These are phyloP conservation scores for Cystobasidium onofrii DNA, from an alignment of 768 basidiomycete genomes.

Conservation along the genomic window DNA sequence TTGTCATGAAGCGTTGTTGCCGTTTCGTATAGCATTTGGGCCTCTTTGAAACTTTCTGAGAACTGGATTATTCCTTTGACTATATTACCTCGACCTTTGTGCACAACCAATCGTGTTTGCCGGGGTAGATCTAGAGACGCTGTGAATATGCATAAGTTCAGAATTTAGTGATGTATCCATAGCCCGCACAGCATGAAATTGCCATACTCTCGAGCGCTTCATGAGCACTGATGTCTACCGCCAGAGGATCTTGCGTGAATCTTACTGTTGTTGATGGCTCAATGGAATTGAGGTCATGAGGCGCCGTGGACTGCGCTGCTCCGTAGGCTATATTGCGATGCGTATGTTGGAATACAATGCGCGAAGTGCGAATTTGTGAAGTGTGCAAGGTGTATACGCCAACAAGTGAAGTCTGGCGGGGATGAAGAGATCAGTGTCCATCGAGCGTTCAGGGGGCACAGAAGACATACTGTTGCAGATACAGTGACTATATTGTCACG, in stretches of 20 bases:
- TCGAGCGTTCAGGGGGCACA: background rate
- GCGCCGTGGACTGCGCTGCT: too few species aligned
- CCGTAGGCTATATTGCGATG: slow-evolving; percentile 33
- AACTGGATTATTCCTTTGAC: slow-evolving; percentile 25
- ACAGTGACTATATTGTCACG: slow-evolving; percentile 54
- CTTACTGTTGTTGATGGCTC: too few species aligned
- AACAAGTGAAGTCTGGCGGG: slow-evolving; percentile 42
- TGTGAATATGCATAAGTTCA: background rate
- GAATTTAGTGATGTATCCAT: too few species aligned
- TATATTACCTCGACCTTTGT: slow-evolving; percentile 40
- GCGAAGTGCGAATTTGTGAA: slow-evolving; percentile 60
- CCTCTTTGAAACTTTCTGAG: background rate
- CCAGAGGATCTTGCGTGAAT: background rate
- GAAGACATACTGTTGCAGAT: slow-evolving; percentile 61
- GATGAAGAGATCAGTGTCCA: background rate
- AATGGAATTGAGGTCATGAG: too few species aligned
- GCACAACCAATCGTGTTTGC: slow-evolving; percentile 42
- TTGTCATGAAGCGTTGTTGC: background rate
- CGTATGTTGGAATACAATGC: slow-evolving; percentile 59
- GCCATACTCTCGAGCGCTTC: slow-evolving; percentile 4
- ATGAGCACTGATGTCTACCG: background rate
- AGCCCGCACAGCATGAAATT: background rate
- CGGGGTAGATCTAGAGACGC: slow-evolving; percentile 25
- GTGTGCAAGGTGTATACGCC: slow-evolving; percentile 64
- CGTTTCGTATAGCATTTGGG: slow-evolving; percentile 2